Base-by-base conservation (phyloP, 2,329 filamentous ascomycete genomes). In the Fusarium equiseti region DNA sequence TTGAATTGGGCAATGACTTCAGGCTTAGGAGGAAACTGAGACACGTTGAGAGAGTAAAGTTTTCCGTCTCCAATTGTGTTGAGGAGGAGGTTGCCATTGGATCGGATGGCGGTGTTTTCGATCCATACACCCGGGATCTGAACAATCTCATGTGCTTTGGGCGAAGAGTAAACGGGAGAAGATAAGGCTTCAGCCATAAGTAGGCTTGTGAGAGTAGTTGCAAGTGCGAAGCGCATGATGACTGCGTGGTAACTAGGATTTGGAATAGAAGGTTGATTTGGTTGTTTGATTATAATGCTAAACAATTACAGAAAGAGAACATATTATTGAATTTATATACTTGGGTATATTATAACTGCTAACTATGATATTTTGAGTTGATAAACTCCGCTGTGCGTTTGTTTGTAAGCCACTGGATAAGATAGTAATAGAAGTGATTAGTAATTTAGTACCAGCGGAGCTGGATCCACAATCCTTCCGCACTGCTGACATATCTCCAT, bases 31-130 rank as follows among this genome's bases (percentile, higher is more conserved):
- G 27, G 20, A 1, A 2, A 20, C 6, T 35, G 8, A 8, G 38
- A 10, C 1, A 31, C 12, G 18, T 59, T 20, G 1, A 61, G 32
- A 3, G 49, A 46, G 38, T 43, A 66, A 8, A 67, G 12, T 6
- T 48, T 20, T 5, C 26, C 31, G 9, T 51, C 31, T 24, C 38
- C 44, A 9, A 66, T 27, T 6, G 49, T 43, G 44, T 13, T 66
- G 11, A 66, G 49, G 6, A 66, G 11, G 24, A 66, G 61, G 43
- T 66, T 20, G 2, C 63, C 63, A 15, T 60, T 66, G 13, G 49
- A 35, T 29, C 63, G 45, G 31, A 26, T n/a, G 3, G 26, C 63
- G 10, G 45, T 12, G 16, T 66, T 66, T 22, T 66, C 63, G 10
- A 66, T 45, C 43, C 44, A 45, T 38, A n/a, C 35, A 5, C 13